Conservation (phyloP, 192 early-diverging fungal species). For the Backusella macrospora region DNA sequence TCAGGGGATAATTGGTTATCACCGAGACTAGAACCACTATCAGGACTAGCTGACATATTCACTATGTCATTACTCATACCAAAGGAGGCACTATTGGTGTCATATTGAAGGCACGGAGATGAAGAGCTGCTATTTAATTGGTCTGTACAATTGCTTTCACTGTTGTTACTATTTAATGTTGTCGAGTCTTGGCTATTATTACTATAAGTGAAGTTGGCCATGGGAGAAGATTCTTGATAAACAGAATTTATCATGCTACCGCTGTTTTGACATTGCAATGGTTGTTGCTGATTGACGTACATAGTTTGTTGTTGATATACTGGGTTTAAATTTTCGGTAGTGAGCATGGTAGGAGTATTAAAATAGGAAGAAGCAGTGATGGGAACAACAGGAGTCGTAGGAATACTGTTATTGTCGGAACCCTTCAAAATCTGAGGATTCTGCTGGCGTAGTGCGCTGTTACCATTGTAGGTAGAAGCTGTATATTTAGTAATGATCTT, state of each 20-base stretch:
- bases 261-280: neutral
- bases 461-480: conserved; percentile 7
- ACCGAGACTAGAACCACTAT: neutral
- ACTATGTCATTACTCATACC: neutral
- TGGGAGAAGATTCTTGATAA: neutral
- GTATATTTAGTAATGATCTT: conserved; percentile 80
- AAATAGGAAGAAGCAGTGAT: neutral
- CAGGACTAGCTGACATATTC: neutral
- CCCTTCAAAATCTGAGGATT: neutral
- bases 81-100: neutral
- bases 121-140: neutral
- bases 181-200: neutral
- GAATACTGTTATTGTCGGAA: neutral
- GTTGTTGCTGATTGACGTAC: no score
- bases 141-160: neutral
- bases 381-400: neutral
- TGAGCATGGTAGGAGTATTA: neutral
- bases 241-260: neutral
- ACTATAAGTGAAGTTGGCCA: neutral
- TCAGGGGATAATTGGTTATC: neutral
- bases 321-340: neutral
- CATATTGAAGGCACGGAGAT: neutral
- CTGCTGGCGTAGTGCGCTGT: neutral
- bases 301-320: neutral
- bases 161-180: neutral